phyloP scores from a whole-genome alignment of 2,329 filamentous ascomycete genomes.

The Alternaria angustiovoidea region DNA sequence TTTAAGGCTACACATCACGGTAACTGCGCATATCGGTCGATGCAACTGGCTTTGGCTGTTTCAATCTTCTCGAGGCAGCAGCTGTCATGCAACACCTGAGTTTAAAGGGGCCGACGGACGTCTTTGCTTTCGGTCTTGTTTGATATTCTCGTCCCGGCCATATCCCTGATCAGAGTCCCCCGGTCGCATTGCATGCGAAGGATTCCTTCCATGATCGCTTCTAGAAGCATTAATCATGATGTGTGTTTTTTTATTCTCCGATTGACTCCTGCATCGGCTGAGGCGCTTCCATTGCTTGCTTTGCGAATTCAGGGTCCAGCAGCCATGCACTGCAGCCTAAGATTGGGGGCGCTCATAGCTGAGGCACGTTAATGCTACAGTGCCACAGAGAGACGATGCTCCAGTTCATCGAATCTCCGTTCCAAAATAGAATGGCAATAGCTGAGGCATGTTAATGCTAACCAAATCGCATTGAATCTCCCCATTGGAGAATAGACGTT shows the following conservation, averaged over 20 bases:
- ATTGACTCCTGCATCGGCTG: constrained; percentile 28
- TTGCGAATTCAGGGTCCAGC: constrained; percentile 4
- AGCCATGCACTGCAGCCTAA: constrained; percentile 1
- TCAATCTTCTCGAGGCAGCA: constrained; percentile 1
- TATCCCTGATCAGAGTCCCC: constrained; percentile 7
- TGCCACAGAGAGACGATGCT: not conserved
- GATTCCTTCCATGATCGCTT: constrained; percentile 28
- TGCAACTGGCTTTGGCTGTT: not conserved
- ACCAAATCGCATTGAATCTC: not conserved
- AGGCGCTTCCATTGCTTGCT: constrained; percentile 13
- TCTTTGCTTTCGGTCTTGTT: constrained; percentile 5
- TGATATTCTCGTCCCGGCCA: not conserved
- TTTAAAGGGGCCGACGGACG: constrained; percentile 7
- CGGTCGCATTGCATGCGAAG: not conserved
- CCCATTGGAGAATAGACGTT: not conserved
- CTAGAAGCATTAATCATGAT: constrained; percentile 24
- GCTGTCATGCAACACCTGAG: constrained; percentile 4
- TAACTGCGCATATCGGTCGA: not conserved
- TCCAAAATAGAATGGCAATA: not conserved
- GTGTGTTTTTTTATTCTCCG: constrained; percentile 12
- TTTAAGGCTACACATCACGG: constrained; percentile 1
- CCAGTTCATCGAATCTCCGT: not conserved
- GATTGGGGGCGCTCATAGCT: constrained; percentile 6
- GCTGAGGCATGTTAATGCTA: not conserved
- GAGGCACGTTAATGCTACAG: constrained; percentile 6